Conservation (phyloP, 768 basidiomycete genomes). For the Mycena vulgaris region DNA sequence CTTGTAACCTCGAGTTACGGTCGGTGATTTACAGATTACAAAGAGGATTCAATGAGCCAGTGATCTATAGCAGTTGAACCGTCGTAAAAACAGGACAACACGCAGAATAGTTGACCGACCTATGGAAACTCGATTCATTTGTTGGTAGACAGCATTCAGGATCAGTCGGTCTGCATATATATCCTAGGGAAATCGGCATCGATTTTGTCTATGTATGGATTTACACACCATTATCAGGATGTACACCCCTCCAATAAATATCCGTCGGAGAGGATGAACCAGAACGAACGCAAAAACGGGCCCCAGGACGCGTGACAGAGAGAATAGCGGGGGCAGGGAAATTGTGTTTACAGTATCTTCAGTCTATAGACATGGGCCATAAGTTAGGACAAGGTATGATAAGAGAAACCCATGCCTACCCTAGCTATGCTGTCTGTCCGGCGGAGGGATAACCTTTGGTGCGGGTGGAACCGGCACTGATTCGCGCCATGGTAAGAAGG, state of each 20-base stretch:
- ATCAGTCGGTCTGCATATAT: not conserved
- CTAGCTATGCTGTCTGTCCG: slow-evolving; percentile 1
- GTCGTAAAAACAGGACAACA: no score
- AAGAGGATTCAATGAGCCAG: no score
- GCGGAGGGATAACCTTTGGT: not conserved
- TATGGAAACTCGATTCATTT: not conserved
- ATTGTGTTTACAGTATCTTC: not conserved
- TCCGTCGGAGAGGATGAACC: slow-evolving; percentile 1
- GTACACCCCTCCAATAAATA: not conserved
- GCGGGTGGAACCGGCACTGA: not conserved
- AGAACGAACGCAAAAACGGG: not conserved
- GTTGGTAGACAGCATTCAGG: not conserved
- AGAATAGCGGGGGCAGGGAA: not conserved
- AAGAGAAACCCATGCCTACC: not conserved
- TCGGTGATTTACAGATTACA: no score
- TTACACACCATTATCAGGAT: not conserved
- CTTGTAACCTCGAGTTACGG: no score
- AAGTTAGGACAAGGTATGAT: not conserved
- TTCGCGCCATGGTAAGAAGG: not conserved
- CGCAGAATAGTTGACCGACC: no score
- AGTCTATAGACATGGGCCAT: not conserved
- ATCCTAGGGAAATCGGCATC: not conserved
- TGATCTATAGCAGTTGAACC: no score
- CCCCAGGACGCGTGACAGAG: not conserved
- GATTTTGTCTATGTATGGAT: not conserved